Evolutionary conservation across 1,139 yeast genomes (phyloP).

Genomic region (Candida sp.): DNA sequence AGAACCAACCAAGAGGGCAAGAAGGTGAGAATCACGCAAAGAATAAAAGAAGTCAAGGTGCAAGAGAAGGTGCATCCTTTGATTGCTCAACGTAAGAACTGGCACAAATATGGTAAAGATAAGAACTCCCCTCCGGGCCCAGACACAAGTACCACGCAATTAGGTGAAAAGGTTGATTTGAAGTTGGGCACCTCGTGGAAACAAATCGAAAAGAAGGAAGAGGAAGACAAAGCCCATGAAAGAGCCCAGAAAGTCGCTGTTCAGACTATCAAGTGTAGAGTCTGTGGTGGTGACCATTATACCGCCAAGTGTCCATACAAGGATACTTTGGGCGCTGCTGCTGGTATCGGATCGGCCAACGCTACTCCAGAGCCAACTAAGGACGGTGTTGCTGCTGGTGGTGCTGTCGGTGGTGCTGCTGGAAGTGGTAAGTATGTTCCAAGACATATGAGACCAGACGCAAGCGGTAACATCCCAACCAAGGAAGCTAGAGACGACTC

Average conservation of each 20-base stretch:
- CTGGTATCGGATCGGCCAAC: constrained; percentile 27
- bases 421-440: constrained; percentile 67
- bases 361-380: constrained; percentile 32
- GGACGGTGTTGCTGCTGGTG: constrained; percentile 20
- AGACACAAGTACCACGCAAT: constrained; percentile 84
- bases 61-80: constrained; percentile 82
- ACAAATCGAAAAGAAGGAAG: constrained; percentile 60
- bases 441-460: constrained; percentile 72
- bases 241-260: constrained; percentile 50
- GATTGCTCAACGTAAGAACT: constrained; percentile 73
- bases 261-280: constrained; percentile 75
- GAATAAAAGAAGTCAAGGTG: constrained; percentile 74
- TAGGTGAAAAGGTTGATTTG: constrained; percentile 81
- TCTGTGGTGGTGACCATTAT: constrained; percentile 94
- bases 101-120: constrained; percentile 88
- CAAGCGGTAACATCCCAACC: constrained; percentile 55
- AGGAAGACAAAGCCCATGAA: constrained; percentile 62
- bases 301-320: constrained; percentile 96
- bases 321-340: constrained; percentile 74
- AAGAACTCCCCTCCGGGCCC: constrained; percentile 82
- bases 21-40: constrained; percentile 88
- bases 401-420: constrained; percentile 29
- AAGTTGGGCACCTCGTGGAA: constrained; percentile 77
- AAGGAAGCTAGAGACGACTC: constrained; percentile 77
- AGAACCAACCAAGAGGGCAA: constrained; percentile 80